These are phyloP conservation scores for Metschnikowia drakensbergensis DNA, from an alignment of 805 yeast genomes.

Conservation along the genomic window DNA sequence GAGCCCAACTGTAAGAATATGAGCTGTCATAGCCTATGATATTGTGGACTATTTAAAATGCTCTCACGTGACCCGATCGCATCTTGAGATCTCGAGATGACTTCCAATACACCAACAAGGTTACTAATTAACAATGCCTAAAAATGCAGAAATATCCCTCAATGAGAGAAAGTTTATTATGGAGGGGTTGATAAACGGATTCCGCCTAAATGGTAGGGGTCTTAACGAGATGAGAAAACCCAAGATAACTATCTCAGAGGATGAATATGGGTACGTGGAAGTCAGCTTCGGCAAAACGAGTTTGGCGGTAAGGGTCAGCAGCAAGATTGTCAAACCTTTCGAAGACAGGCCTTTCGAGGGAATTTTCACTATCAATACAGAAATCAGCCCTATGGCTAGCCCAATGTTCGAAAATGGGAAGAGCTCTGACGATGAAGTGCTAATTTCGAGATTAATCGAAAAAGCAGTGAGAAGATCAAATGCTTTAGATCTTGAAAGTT, in stretches of 20 bases:
- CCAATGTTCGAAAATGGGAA: slow-evolving; percentile 74
- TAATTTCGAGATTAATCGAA: slow-evolving; percentile 79
- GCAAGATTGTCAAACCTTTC: slow-evolving; percentile 72
- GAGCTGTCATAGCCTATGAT: background rate
- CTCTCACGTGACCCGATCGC: slow-evolving; percentile 4
- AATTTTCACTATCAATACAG: slow-evolving; percentile 75
- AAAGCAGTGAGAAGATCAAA: slow-evolving; percentile 88
- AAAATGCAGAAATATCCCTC: slow-evolving; percentile 55
- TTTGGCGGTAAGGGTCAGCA: slow-evolving; percentile 67
- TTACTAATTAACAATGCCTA: slow-evolving; percentile 45
- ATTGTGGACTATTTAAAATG: background rate
- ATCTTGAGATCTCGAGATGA: slow-evolving; percentile 1
- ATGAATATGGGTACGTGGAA: slow-evolving; percentile 77
- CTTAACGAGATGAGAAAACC: slow-evolving; percentile 63
- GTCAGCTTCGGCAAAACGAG: slow-evolving; percentile 71
- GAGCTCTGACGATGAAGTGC: slow-evolving; percentile 74
- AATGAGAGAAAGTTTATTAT: slow-evolving; percentile 62
- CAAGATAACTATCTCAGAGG: slow-evolving; percentile 53
- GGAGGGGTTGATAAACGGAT: slow-evolving; percentile 57
- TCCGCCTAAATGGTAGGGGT: slow-evolving; percentile 67
- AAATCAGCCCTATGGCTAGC: slow-evolving; percentile 86
- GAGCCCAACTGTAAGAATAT: background rate
- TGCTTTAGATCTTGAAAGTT: slow-evolving; percentile 84
- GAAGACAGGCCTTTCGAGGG: slow-evolving; percentile 96
- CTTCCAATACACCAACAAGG: background rate